Evolutionary conservation across 495 filamentous ascomycete genomes (phyloP).

Genomic region (Hyaloscypha hepaticicola): DNA sequence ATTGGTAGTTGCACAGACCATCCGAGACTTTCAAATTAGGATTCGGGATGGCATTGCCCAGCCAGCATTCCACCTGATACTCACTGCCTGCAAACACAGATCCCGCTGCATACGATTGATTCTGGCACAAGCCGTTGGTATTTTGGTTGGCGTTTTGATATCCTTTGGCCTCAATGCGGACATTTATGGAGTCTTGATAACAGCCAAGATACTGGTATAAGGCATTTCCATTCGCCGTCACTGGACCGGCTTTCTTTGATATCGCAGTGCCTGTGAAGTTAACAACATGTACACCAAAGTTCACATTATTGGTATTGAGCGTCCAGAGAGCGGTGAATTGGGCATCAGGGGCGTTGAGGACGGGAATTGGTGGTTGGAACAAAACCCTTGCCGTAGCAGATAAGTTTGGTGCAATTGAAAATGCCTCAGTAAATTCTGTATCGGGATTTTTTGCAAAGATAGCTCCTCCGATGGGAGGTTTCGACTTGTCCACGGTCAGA

Average conservation of each 20-base stretch:
- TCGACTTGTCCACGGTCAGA: slow-evolving; percentile 33
- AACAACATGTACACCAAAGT: slow-evolving; percentile 38
- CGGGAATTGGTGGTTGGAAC: slow-evolving; percentile 31
- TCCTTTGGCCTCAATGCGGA: slow-evolving; percentile 34
- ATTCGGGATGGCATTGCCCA: slow-evolving; percentile 37
- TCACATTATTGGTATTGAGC: slow-evolving; percentile 43
- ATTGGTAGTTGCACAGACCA: slow-evolving; percentile 15
- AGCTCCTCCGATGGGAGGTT: slow-evolving; percentile 34
- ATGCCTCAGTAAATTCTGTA: slow-evolving; percentile 37
- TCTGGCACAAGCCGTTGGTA: slow-evolving; percentile 39
- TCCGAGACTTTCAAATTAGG: slow-evolving; percentile 36
- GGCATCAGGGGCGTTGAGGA: slow-evolving; percentile 30
- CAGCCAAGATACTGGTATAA: slow-evolving; percentile 41
- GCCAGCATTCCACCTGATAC: slow-evolving; percentile 36
- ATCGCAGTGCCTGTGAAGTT: slow-evolving; percentile 35
- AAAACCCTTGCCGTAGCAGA: slow-evolving; percentile 33
- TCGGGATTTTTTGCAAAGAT: slow-evolving; percentile 35
- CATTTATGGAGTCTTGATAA: slow-evolving; percentile 35
- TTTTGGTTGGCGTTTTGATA: slow-evolving; percentile 31
- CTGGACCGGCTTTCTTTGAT: slow-evolving; percentile 33
- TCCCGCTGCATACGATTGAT: slow-evolving; percentile 30
- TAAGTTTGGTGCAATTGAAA: slow-evolving; percentile 31
- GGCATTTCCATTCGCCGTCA: slow-evolving; percentile 29
- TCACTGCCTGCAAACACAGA: slow-evolving; percentile 40
- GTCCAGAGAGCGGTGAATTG: slow-evolving; percentile 38